Base-by-base conservation (phyloP, 345 rosid genomes). In the Populus tremula region DNA sequence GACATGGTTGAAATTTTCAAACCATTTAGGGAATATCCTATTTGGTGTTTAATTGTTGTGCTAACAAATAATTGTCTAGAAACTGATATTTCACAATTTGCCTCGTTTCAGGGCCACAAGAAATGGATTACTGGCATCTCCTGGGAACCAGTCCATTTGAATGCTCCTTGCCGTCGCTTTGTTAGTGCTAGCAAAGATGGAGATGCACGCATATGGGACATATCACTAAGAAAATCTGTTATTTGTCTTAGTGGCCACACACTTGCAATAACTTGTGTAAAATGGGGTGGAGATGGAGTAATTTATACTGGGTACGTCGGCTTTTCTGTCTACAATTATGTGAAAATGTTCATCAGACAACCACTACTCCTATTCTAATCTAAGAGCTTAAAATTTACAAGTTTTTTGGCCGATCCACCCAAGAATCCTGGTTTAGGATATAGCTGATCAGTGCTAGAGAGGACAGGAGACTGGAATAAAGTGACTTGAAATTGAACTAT, bases 101-200 rank as follows among this genome's bases (percentile, higher is more conserved):
- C 50, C 66, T 72, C 69, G 21, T 78, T 27, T 76, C 78, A 96
- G 99, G 98, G 99, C 43, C 99, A 96, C 87, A 93, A 94, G 85
- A 93, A 96, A 85, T 96, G 99, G 99, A 93, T 96, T 75, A 93
- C 97, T 59, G 98, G 94, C 63, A 90, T 96, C 79, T 92, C 99
- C 16, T 96, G 99, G 98, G 99, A 96, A 82, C 98, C 99, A 75
- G 84, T 88, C 63, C 99, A 96, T 77, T 89, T 93, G 84, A 96
- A 78, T 67, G 87, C 98, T 80, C 99, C 98, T n/a, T 88, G 94
- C 64, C 90, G 95, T 74, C 95, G 97, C 70, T 96, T 93, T 86
- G 98, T 93, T 68, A 96, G 94, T 88, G 88, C 94, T 75, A 90
- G 99, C 87, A 93, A 93, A 89, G 99, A 96, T 91, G 98, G 98